Evolutionary conservation across 441 rosid species (phyloP), one percentile per base, ranked within the genome.

Genomic region (Rhodomyrtus psidioides): DNA sequence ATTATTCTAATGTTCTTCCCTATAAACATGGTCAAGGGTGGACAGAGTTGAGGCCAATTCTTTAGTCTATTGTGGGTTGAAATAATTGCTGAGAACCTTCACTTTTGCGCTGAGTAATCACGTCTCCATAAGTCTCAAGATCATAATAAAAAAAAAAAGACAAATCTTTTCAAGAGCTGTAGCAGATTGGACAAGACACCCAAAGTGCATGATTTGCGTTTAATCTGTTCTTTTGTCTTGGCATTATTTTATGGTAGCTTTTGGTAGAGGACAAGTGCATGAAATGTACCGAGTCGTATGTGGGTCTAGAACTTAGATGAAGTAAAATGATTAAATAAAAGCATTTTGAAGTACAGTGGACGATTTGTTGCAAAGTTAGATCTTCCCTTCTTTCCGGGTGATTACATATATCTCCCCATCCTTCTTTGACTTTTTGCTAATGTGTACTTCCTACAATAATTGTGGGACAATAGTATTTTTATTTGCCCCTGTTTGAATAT

Each of bases 351-450:
- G 90, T 86, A 88, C 90, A 84, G 90, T 86, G 88, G 82, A 54
- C 89, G 93, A 90, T 90, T 89, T 91, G 94, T 89, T 86, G 86
- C 88, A 88, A 84, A 89, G 85, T 57, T 82, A 53, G 76, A 86
- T 86, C 83, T 81, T 10, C 44, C 88, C 88, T 86, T 90, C 90
- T 87, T 87, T 88, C 84, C 91, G 87, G 92, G 89, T 89, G 91
- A 91, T 90, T 88, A 55, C 89, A 88, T 92, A 26, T 12, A 53
- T 56, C 44, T 89, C 88, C 89, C 60, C 82, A 86, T 39, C 90
- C 87, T 91, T 90, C 91, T 92, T 92, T 94, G 95, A 94, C 95
- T 91, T 92, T 87, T 87, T 87, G 86, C 82, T 44, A 24, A n/a
- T 75, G 81, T 55, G 51, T 70, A 70, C 79, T 70, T 70, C 79